Evolutionary conservation across 2,329 filamentous ascomycete genomes (phyloP).

Genomic region (Claviceps lovelessii): DNA sequence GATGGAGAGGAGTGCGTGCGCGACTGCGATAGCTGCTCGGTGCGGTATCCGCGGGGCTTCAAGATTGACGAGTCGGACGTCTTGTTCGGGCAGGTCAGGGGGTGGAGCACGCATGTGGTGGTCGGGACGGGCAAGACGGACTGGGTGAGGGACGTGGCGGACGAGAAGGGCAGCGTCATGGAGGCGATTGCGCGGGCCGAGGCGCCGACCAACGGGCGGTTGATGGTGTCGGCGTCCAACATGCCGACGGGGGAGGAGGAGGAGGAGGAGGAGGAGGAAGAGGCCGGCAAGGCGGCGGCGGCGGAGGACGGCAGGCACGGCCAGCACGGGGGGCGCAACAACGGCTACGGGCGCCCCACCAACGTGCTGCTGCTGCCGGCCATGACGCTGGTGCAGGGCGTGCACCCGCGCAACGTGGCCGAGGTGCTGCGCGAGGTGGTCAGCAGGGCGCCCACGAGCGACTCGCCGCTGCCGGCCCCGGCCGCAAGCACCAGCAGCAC

Average conservation of each 20-base stretch:
- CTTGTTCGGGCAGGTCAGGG: slow-evolving; percentile 73
- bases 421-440: slow-evolving; percentile 58
- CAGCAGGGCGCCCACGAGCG: slow-evolving; percentile 59
- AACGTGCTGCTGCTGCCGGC: slow-evolving; percentile 72
- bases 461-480: slow-evolving; percentile 48
- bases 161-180: slow-evolving; percentile 80
- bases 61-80: slow-evolving; percentile 64
- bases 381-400: slow-evolving; percentile 70
- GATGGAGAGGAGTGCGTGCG: slow-evolving; percentile 83
- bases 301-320: no score
- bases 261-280: background rate
- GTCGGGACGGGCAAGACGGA: slow-evolving; percentile 93
- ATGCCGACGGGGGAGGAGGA: slow-evolving; percentile 41
- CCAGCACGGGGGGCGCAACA: no score
- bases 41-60: slow-evolving; percentile 58
- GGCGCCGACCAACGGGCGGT: slow-evolving; percentile 52
- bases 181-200: slow-evolving; percentile 49
- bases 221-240: slow-evolving; percentile 87
- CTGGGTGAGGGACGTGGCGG: slow-evolving; percentile 78
- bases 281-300: background rate
- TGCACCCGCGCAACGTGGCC: slow-evolving; percentile 60
- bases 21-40: slow-evolving; percentile 70
- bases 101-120: slow-evolving; percentile 77
- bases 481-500: no score
- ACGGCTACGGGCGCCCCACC: slow-evolving; percentile 32